Percentiles rank a stretch among this genome's conserved stretches.
Evolutionary conservation across 2,329 filamentous ascomycete genomes (phyloP).

Genomic region (Aspergillus udagawae): DNA sequence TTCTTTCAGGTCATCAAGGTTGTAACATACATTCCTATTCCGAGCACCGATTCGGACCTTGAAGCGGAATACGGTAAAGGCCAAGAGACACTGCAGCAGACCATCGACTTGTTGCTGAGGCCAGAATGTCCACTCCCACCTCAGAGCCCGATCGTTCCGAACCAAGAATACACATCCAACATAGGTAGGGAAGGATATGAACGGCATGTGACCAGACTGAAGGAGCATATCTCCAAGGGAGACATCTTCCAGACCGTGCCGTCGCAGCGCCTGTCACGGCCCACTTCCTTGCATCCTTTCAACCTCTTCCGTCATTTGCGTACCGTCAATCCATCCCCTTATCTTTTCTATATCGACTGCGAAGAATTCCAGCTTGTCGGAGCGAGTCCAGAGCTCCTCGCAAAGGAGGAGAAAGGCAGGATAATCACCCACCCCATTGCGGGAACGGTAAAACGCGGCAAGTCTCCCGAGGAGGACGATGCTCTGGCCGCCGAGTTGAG

Average conservation of each 20-base stretch:
- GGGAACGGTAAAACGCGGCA: slow-evolving; percentile 85
- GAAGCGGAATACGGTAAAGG: slow-evolving; percentile 67
- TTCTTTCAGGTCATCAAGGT: slow-evolving; percentile 92
- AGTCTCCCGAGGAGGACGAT: slow-evolving; percentile 75
- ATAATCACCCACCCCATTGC: slow-evolving; percentile 97
- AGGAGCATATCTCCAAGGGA: slow-evolving; percentile 83
- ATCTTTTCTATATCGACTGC: slow-evolving; percentile 94
- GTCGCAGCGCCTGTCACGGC: slow-evolving; percentile 85
- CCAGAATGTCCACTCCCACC: slow-evolving; percentile 72
- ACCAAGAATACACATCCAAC: slow-evolving; percentile 84
- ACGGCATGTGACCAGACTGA: slow-evolving; percentile 76
- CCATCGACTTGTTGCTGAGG: slow-evolving; percentile 68
- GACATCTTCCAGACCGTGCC: slow-evolving; percentile 98
- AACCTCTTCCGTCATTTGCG: slow-evolving; percentile 96
- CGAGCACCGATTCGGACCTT: slow-evolving; percentile 55
- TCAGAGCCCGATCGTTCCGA: slow-evolving; percentile 67
- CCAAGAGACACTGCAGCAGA: slow-evolving; percentile 58
- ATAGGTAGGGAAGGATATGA: slow-evolving; percentile 88
- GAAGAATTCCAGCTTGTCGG: slow-evolving; percentile 91
- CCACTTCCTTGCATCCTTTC: slow-evolving; percentile 89
- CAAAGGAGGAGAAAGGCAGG: slow-evolving; percentile 80
- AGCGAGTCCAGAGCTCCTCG: slow-evolving; percentile 88
- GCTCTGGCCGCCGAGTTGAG: slow-evolving; percentile 71
- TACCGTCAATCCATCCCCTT: slow-evolving; percentile 96
- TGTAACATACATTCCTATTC: slow-evolving; percentile 81